phyloP scores from a whole-genome alignment of 2,329 filamentous ascomycete genomes.

The Hymenoscyphus scutula region DNA sequence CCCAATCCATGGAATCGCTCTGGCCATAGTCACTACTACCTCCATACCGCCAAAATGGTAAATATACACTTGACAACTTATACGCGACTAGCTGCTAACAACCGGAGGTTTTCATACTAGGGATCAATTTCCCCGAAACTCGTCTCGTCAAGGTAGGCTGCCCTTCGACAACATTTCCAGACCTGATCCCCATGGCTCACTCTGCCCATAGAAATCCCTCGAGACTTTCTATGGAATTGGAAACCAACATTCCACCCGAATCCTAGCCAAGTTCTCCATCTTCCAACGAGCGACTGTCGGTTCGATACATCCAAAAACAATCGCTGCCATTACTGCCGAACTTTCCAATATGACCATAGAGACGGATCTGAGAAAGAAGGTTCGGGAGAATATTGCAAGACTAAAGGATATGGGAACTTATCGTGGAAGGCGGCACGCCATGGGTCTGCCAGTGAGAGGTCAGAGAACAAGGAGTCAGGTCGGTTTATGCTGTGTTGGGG shows the following conservation, averaged over 20 bases:
- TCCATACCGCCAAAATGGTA: constrained; percentile 29
- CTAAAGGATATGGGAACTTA: constrained; percentile 90
- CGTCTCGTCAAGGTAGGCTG: constrained; percentile 73
- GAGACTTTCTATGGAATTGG: constrained; percentile 86
- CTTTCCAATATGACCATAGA: constrained; percentile 92
- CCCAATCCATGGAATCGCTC: not conserved
- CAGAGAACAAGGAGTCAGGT: constrained; percentile 82
- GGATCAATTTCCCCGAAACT: constrained; percentile 79
- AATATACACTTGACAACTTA: not conserved
- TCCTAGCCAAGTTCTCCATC: constrained; percentile 88
- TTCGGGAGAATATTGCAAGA: constrained; percentile 81
- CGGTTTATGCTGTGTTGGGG: constrained; percentile 18
- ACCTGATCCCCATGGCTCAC: constrained; percentile 2
- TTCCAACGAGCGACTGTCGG: constrained; percentile 79
- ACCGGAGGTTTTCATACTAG: constrained; percentile 70
- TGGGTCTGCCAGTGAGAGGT: constrained; percentile 86
- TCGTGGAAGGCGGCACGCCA: constrained; percentile 84
- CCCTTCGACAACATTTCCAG: not conserved
- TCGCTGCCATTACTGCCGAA: constrained; percentile 80
- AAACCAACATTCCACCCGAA: constrained; percentile 62
- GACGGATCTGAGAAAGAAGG: constrained; percentile 74
- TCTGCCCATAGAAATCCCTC: constrained; percentile 61
- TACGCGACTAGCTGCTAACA: constrained; percentile 13
- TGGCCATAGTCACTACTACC: constrained; percentile 9
- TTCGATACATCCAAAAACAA: constrained; percentile 68